Evolutionary conservation across 2,329 filamentous ascomycete genomes (phyloP).

Genomic region (Coniosporium tulheliwenetii): DNA sequence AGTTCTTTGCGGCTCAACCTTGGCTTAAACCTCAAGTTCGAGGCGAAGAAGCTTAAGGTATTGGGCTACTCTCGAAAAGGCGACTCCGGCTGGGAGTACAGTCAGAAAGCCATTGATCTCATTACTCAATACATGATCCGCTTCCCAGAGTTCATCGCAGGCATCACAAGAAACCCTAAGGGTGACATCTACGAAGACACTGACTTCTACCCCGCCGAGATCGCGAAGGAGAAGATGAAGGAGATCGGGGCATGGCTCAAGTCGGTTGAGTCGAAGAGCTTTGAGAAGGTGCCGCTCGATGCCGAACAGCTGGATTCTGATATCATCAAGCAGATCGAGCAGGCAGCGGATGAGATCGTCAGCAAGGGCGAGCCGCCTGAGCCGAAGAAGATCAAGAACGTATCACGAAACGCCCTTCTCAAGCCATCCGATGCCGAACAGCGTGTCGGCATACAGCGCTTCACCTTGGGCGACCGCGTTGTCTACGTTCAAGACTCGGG

Average conservation of each 20-base stretch:
- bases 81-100: slow-evolving; percentile 88
- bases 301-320: slow-evolving; percentile 92
- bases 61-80: slow-evolving; percentile 85
- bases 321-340: slow-evolving; percentile 66
- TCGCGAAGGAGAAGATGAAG: slow-evolving; percentile 69
- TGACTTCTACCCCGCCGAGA: slow-evolving; percentile 65
- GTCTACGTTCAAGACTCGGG: slow-evolving; percentile 87
- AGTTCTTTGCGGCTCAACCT: slow-evolving; percentile 77
- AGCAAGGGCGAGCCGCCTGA: slow-evolving; percentile 37
- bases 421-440: slow-evolving; percentile 96
- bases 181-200: slow-evolving; percentile 72
- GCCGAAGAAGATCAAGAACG: slow-evolving; percentile 57
- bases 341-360: slow-evolving; percentile 51
- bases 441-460: slow-evolving; percentile 70
- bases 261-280: slow-evolving; percentile 74
- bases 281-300: slow-evolving; percentile 90
- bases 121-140: slow-evolving; percentile 80
- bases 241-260: slow-evolving; percentile 93
- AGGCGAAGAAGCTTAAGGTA: slow-evolving; percentile 88
- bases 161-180: slow-evolving; percentile 70
- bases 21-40: slow-evolving; percentile 92
- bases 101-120: slow-evolving; percentile 63
- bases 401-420: slow-evolving; percentile 74
- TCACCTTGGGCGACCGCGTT: slow-evolving; percentile 74
- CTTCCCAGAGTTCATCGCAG: slow-evolving; percentile 91